Evolutionary conservation across 2,329 filamentous ascomycete genomes (phyloP).

Genomic region (Alternaria arbusti): DNA sequence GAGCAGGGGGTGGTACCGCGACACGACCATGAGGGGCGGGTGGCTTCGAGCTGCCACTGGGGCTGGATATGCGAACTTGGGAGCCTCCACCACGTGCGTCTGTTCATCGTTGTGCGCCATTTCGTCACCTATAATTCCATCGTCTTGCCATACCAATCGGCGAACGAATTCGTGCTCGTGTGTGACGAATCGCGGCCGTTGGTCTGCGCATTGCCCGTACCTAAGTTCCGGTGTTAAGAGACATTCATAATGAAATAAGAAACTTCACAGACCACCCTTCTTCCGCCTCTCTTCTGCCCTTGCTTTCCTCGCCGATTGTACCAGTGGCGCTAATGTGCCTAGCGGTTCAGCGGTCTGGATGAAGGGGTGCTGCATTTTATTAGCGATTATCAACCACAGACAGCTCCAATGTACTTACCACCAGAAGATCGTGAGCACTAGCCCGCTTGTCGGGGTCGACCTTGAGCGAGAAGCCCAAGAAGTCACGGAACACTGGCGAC

Average conservation of each 20-base stretch:
- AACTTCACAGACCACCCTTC: constrained; percentile 53
- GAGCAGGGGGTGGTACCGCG: constrained; percentile 5
- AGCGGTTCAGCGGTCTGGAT: constrained; percentile 60
- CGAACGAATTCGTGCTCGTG: constrained; percentile 34
- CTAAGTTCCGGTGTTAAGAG: constrained; percentile 36
- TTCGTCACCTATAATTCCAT: constrained; percentile 11
- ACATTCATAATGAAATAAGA: constrained; percentile 25
- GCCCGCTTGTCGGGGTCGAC: constrained; percentile 97
- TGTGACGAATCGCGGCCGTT: constrained; percentile 22
- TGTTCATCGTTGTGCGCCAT: constrained; percentile 2
- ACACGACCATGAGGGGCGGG: constrained; percentile 3
- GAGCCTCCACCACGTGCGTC: not conserved
- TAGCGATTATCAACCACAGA: constrained; percentile 6
- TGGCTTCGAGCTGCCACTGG: constrained; percentile 3
- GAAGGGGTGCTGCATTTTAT: constrained; percentile 52
- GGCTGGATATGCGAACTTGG: not conserved
- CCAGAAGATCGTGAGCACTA: constrained; percentile 89
- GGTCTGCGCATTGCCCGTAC: constrained; percentile 25
- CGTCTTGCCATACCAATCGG: constrained; percentile 38
- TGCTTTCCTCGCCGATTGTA: constrained; percentile 83
- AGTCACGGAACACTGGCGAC: constrained; percentile 84
- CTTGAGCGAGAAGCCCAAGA: constrained; percentile 89
- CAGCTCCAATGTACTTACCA: constrained; percentile 65
- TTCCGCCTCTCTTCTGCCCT: constrained; percentile 74
- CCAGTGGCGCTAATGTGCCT: constrained; percentile 81